Conservation (phyloP, 495 filamentous ascomycete species). For the Penicillium dipodomyicola region DNA sequence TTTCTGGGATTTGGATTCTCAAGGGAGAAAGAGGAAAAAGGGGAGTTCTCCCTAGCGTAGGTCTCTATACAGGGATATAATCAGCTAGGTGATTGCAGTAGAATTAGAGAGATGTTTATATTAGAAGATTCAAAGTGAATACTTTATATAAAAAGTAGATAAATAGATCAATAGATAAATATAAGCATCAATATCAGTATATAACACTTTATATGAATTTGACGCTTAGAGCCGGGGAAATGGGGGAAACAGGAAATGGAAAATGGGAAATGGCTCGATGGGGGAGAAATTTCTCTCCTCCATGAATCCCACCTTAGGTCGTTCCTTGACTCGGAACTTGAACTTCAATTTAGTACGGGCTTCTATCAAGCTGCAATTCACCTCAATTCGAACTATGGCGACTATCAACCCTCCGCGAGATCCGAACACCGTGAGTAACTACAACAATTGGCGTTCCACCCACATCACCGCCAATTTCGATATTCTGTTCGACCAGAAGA, state of each 20-base stretch:
- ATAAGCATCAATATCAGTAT: no score
- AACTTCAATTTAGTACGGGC: constrained; percentile 2
- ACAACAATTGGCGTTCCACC: constrained; percentile 75
- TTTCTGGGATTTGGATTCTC: background rate
- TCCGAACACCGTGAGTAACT: constrained; percentile 90
- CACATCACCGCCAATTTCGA: constrained; percentile 76
- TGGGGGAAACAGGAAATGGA: no score
- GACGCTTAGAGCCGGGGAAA: background rate
- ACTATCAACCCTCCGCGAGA: constrained; percentile 60
- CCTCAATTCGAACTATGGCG: constrained; percentile 34
- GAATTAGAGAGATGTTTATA: no score
- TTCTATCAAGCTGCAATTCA: constrained; percentile 6
- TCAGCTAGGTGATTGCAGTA: background rate
- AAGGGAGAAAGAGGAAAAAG: background rate
- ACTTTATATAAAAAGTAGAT: no score
- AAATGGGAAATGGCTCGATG: background rate
- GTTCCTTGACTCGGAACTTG: constrained; percentile 8
- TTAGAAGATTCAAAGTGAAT: background rate
- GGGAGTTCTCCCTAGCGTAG: constrained; percentile 10
- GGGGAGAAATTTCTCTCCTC: background rate
- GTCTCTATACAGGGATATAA: background rate
- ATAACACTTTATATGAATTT: background rate
- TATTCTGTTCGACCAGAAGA: constrained; percentile 75
- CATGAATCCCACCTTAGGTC: constrained; percentile 5
- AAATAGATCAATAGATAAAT: no score